A percentile compares a stretch with the other conserved stretches of the same genome.
Conservation (phyloP, 345 rosid genomes). For the Eucalyptus cladocalyx region DNA sequence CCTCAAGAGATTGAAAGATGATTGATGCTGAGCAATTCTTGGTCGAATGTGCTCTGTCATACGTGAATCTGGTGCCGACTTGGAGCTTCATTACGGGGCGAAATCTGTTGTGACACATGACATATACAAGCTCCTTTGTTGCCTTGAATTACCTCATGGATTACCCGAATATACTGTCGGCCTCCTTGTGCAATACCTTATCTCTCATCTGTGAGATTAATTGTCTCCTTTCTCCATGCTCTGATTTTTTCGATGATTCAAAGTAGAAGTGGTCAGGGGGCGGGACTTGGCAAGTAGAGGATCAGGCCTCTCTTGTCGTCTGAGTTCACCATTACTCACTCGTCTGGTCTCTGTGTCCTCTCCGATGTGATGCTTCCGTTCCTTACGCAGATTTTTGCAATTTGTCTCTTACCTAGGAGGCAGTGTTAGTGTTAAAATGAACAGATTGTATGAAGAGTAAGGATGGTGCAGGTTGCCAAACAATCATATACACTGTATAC, state of each 20-base stretch:
- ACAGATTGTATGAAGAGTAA: not conserved
- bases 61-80: not conserved
- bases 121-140: not conserved
- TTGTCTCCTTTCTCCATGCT: not conserved
- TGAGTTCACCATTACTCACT: not conserved
- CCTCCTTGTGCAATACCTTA: not conserved
- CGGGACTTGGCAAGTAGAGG: not conserved
- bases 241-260: not conserved
- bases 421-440: not conserved
- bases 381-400: not conserved
- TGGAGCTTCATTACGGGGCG: not conserved
- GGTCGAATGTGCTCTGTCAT: not conserved
- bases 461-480: not conserved
- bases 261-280: not conserved
- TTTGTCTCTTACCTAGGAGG: not conserved
- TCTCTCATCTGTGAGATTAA: not conserved
- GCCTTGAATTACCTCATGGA: not conserved
- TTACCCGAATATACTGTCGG: not conserved
- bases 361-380: not conserved
- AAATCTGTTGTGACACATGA: not conserved
- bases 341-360: not conserved
- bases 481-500: not conserved
- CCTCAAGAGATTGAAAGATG: constrained; percentile 57
- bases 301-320: not conserved
- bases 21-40: constrained; percentile 2